A percentile compares a stretch with the other conserved stretches of the same genome.
Evolutionary conservation across 2,329 filamentous ascomycete genomes (phyloP).

Genomic region (Lizonia empirigonia): DNA sequence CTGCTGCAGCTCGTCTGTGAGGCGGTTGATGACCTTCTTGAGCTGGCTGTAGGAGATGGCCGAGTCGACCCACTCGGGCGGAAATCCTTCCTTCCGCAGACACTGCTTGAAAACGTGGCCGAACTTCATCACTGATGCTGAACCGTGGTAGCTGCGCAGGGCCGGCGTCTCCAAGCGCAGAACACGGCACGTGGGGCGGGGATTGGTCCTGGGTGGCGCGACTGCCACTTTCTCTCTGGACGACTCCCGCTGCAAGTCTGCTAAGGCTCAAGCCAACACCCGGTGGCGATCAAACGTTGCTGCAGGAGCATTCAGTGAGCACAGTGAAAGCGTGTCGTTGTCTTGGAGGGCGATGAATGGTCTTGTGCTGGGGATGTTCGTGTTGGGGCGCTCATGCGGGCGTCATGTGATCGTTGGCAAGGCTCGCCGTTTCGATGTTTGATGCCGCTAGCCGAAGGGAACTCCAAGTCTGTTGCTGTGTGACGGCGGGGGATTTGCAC

Average conservation of each 20-base stretch:
- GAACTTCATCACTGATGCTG: slow-evolving; percentile 73
- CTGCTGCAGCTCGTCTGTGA: slow-evolving; percentile 71
- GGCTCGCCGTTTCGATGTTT: slow-evolving; percentile 2
- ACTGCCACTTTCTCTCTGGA: not conserved
- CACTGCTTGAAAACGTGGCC: slow-evolving; percentile 75
- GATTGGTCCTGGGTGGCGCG: slow-evolving; percentile 17
- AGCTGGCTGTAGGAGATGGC: slow-evolving; percentile 84
- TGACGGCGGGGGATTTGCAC: slow-evolving; percentile 7
- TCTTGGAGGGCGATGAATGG: not conserved
- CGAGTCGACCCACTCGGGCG: slow-evolving; percentile 70
- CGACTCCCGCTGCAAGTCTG: slow-evolving; percentile 1
- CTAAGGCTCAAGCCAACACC: slow-evolving; percentile 16
- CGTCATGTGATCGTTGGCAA: slow-evolving; percentile 11
- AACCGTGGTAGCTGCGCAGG: slow-evolving; percentile 22
- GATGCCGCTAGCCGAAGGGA: slow-evolving; percentile 2
- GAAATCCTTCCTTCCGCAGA: slow-evolving; percentile 74
- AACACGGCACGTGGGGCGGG: slow-evolving; percentile 37
- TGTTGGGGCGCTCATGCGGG: slow-evolving; percentile 8
- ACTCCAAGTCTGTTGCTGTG: slow-evolving; percentile 1
- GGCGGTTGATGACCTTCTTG: slow-evolving; percentile 87
- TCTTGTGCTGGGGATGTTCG: not conserved
- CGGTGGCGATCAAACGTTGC: slow-evolving; percentile 13
- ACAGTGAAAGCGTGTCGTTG: not conserved
- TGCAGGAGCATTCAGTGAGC: slow-evolving; percentile 11
- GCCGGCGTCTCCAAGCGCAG: slow-evolving; percentile 31